Percentiles rank a stretch among this genome's conserved stretches.
These are phyloP conservation scores for Thelonectria blattea DNA, from an alignment of 2,329 filamentous ascomycete genomes.

Conservation along the genomic window DNA sequence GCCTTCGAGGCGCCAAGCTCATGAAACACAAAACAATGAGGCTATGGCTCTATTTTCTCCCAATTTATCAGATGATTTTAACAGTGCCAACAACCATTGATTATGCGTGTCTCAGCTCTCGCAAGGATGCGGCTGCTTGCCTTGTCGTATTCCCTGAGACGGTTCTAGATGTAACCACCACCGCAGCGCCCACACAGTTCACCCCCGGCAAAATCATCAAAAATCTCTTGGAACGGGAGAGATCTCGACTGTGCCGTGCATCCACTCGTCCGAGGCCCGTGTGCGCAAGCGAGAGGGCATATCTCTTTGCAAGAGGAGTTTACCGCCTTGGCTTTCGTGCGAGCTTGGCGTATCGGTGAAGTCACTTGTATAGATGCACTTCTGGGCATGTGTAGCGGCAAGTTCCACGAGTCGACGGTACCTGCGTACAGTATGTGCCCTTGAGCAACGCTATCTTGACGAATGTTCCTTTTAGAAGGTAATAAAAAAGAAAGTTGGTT, in stretches of 20 bases:
- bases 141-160: background rate
- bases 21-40: background rate
- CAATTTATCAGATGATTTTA: background rate
- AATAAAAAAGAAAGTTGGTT: background rate
- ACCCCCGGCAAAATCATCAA: background rate
- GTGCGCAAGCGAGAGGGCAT: slow-evolving; percentile 4
- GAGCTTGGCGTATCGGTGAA: background rate
- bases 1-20: background rate
- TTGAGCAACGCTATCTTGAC: too few species aligned
- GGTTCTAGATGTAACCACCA: background rate
- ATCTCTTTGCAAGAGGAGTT: background rate
- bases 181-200: too few species aligned
- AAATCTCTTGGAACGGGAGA: background rate
- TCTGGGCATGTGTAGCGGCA: too few species aligned
- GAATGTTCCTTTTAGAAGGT: background rate
- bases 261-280: slow-evolving; percentile 18
- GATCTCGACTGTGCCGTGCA: slow-evolving; percentile 13
- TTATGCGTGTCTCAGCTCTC: background rate
- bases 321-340: background rate
- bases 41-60: background rate
- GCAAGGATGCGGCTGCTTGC: slow-evolving; percentile 1
- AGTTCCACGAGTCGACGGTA: too few species aligned
- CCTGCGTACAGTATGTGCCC: too few species aligned
- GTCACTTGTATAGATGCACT: background rate
- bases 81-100: background rate